Percentiles rank a stretch among this genome's conserved stretches.
Conservation (phyloP, 495 filamentous ascomycete genomes). For the Hypoxylon lenormandii region DNA sequence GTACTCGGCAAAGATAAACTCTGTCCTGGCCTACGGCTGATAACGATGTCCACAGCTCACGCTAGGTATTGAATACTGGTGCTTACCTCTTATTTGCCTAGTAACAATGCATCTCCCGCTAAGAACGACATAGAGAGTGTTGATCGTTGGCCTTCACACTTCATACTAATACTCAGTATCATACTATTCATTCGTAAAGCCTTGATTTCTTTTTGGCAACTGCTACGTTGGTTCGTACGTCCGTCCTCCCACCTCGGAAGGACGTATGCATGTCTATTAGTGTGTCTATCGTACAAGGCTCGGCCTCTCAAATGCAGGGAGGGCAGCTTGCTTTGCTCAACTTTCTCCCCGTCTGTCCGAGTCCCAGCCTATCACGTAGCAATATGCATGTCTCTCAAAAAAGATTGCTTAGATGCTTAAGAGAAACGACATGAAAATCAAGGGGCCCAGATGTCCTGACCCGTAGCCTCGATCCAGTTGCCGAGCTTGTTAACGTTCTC, state of each 20-base stretch:
- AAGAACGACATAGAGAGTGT: no score
- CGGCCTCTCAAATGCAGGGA: not conserved
- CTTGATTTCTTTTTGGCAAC: slow-evolving; percentile 1
- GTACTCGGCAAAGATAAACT: no score
- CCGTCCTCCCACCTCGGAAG: not conserved
- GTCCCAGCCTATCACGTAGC: slow-evolving; percentile 17
- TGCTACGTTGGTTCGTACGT: not conserved
- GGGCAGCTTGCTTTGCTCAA: not conserved
- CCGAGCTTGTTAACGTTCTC: slow-evolving; percentile 91
- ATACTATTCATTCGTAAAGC: not conserved
- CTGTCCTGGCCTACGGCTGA: no score
- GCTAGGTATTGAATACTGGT: no score
- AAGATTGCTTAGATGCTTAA: not conserved
- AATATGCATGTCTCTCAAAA: slow-evolving; percentile 4
- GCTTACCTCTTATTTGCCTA: no score
- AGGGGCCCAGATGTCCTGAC: slow-evolving; percentile 90
- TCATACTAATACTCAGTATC: no score
- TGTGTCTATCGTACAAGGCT: slow-evolving; percentile 3
- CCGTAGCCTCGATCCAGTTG: slow-evolving; percentile 90
- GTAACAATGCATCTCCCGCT: no score
- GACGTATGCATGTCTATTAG: slow-evolving; percentile 7
- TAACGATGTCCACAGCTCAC: no score
- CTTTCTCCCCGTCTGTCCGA: slow-evolving; percentile 7
- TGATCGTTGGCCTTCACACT: no score
- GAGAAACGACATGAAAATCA: slow-evolving; percentile 51